These are phyloP conservation scores for Diutina siamensis DNA, from an alignment of 1,139 yeast species.

Conservation along the genomic window DNA sequence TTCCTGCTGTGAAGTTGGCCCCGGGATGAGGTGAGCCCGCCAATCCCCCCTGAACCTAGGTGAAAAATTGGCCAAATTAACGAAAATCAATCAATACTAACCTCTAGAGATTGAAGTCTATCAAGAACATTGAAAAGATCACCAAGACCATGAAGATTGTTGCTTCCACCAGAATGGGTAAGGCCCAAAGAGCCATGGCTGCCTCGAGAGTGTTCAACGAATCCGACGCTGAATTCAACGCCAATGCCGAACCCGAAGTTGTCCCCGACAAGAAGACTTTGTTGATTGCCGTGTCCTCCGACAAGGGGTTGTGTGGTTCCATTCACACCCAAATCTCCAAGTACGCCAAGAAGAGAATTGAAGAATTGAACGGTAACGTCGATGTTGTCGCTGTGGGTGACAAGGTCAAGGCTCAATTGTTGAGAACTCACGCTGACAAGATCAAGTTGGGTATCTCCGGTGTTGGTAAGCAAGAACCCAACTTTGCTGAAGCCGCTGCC, in stretches of 20 bases:
- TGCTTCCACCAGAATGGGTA: conserved; percentile 92
- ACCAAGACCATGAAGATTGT: conserved; percentile 99
- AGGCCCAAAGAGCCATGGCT: conserved; percentile 93
- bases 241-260: conserved; percentile 53
- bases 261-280: conserved; percentile 49
- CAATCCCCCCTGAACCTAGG: background rate
- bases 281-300: conserved; percentile 83
- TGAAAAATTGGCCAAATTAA: too few relatives aligned
- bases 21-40: too few relatives aligned
- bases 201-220: conserved; percentile 78
- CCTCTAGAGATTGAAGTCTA: conserved; percentile 44
- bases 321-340: conserved; percentile 92
- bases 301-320: conserved; percentile 98
- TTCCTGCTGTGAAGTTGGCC: too few relatives aligned
- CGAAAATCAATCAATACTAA: too few relatives aligned
- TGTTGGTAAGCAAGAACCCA: conserved; percentile 94
- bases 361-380: conserved; percentile 49
- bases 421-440: conserved; percentile 66
- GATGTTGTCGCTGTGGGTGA: conserved; percentile 91
- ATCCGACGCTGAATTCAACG: conserved; percentile 71
- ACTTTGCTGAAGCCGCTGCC: conserved; percentile 78
- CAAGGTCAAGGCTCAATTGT: conserved; percentile 79
- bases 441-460: conserved; percentile 74
- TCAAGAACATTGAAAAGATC: conserved; percentile 96
- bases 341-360: conserved; percentile 62